Evolutionary conservation across 164 flowering plant genomes (phyloP), one percentile per base, ranked within the genome.

Genomic region (Magnolia kwangsiensis): DNA sequence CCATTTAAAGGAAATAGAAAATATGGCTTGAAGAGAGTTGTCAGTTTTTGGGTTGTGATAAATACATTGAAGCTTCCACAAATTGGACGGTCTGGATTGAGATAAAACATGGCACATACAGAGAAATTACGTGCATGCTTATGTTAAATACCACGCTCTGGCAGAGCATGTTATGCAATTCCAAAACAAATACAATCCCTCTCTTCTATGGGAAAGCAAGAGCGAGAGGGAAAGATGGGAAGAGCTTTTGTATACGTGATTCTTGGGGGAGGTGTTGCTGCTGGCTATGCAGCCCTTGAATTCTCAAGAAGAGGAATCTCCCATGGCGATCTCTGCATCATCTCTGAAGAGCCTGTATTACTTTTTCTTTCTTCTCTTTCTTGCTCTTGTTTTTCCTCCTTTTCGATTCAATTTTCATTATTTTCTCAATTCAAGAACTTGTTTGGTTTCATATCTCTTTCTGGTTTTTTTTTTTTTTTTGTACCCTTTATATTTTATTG

Each of bases 211-310:
- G 11, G 49, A 18, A 20, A 23, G 75, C 27, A 19, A 72, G 76
- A 66, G 69, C 27, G 19, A 72, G 76, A 66, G 65, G 49, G 72
- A 72, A 74, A 71, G 69, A 95, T 95, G 98, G 97, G 95, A 67
- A 90, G 99, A 80, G 98, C 97, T 0, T 93, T 93, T 78, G 88
- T 89, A 73, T 93, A 95, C 80, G 99, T 95, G 80, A 92, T 95
- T 78, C 85, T 95, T 2, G 99, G 99, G 18, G 98, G 99, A 64
- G 99, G 99, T 4, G 98, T 93, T 2, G 93, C 99, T 6, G 97
- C 98, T 81, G 99, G 99, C 10, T 95, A 95, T 78, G 99, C 99
- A 20, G 98, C 99, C 77, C 97, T 89, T 77, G 98, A 95, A 85
- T 93, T 95, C 86, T 81, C 88, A 8, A 85, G 86, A 61, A 81